Base-by-base conservation (phyloP, 257 asterid genomes). In the Verbena officinalis region DNA sequence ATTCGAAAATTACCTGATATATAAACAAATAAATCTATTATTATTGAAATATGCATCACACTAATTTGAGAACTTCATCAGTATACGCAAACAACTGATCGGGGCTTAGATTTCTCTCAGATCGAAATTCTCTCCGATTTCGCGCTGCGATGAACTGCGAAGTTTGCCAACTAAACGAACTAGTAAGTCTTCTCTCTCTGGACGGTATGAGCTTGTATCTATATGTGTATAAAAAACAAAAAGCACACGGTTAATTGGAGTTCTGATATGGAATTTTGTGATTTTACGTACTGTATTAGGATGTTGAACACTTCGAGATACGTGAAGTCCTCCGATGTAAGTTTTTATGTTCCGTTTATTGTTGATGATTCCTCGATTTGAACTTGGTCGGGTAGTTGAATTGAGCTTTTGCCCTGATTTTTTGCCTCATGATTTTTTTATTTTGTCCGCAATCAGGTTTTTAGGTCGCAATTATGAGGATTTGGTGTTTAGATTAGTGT, bases 301-400 rank as follows among this genome's bases (percentile, higher is more conserved):
- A 94, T 57, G 93, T 90, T 65, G 97, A 94, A 80, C 95, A 83
- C 84, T 86, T 90, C 59, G 91, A 94, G 90, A 84, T 90, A 61
- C 91, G 91, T 12, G 95, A 90, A 81, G 97, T 86, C 73, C 93
- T 94, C 44, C 90, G 87, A 71, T 90, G 99, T 94, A 71, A 83
- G 96, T 88, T 54, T 13, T 16, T 13, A 6, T 17, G 45, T 9
- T 7, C 9, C 12, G 33, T 59, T 40, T 39, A 1, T n/a, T 45
- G 1, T 16, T 52, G 30, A 17, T 64, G 39, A 70, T 38, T 50
- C 49, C 16, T 55, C 49, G 46, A 56, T 60, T 62, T 46, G 46
- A 19, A 40, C 40, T 49, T 2, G 57, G 61, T 52, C 33, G 64
- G 44, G 54, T 15, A 58, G 52, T 69, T 69, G 50, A 34, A 45